A percentile compares a stretch with the other conserved stretches of the same genome.
These are phyloP conservation scores for Nigrograna mackinnonii DNA, from an alignment of 2,329 filamentous ascomycete genomes.

Conservation along the genomic window DNA sequence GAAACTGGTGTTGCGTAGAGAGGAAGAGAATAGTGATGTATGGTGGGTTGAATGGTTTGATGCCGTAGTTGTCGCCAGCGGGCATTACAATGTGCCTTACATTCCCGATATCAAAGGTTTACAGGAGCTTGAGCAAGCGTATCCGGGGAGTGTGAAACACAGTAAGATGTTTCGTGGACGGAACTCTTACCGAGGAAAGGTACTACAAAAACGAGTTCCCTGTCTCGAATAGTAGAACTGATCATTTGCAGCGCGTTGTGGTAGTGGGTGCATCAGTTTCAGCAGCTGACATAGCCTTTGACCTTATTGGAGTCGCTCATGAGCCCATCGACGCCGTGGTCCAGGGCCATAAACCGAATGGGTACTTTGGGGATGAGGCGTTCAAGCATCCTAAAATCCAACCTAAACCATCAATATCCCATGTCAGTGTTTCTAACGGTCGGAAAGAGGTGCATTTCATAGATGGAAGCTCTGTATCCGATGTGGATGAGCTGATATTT, in stretches of 20 bases:
- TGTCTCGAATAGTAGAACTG: neutral
- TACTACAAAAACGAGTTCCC: conserved; percentile 16
- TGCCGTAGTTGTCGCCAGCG: conserved; percentile 63
- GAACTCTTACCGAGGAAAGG: conserved; percentile 52
- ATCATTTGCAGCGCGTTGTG: conserved; percentile 60
- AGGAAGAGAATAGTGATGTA: conserved; percentile 44
- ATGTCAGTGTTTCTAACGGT: conserved; percentile 37
- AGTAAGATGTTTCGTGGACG: conserved; percentile 58
- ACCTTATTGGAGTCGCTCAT: conserved; percentile 51
- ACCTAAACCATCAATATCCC: conserved; percentile 52
- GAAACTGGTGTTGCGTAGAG: conserved; percentile 55
- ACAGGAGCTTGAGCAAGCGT: conserved; percentile 48
- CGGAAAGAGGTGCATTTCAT: conserved; percentile 58
- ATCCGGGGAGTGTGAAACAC: conserved; percentile 57
- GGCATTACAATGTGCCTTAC: conserved; percentile 64
- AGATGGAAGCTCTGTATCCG: conserved; percentile 56
- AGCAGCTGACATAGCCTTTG: conserved; percentile 63
- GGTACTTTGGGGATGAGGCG: conserved; percentile 62
- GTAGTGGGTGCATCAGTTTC: conserved; percentile 69
- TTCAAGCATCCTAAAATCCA: conserved; percentile 62
- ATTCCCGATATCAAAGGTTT: conserved; percentile 56
- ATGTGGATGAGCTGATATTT: conserved; percentile 67
- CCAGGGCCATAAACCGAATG: conserved; percentile 54
- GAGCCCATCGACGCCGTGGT: conserved; percentile 58
- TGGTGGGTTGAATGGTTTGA: conserved; percentile 69